Conservation (phyloP, 441 rosid species). For the Biscutella laevigata region DNA sequence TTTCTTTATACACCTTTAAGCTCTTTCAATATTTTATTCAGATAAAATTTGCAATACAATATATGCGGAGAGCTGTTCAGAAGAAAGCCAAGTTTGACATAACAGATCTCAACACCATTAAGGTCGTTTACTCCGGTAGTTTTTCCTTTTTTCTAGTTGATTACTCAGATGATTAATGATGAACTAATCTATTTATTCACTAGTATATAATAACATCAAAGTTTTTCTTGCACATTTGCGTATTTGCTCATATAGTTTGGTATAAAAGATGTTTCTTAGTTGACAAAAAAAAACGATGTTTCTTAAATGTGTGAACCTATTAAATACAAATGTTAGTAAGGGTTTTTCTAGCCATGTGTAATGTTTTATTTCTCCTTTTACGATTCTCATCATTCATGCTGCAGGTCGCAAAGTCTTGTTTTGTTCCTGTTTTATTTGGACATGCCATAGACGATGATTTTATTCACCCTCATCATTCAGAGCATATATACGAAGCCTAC, state of each 20-base stretch:
- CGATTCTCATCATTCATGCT: conserved; percentile 1
- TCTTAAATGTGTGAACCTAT: background rate
- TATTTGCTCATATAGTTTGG: background rate
- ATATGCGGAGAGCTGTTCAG: conserved; percentile 77
- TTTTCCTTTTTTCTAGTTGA: background rate
- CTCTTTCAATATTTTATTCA: conserved; percentile 28
- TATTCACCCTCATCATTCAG: conserved; percentile 86
- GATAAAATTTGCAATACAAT: conserved; percentile 93
- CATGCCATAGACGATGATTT: conserved; percentile 94
- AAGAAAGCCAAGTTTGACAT: conserved; percentile 93
- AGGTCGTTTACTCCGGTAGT: conserved; percentile 40
- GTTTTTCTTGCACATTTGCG: background rate
- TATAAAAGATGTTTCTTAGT: background rate
- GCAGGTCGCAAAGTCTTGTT: conserved; percentile 87
- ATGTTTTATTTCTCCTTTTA: background rate
- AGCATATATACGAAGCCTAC: conserved; percentile 76
- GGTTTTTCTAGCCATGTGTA: background rate
- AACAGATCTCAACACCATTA: conserved; percentile 61
- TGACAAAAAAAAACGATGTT: too few species aligned
- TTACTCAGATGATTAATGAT: background rate
- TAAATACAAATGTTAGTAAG: background rate
- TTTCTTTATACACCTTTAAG: background rate
- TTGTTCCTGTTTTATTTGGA: conserved; percentile 93
- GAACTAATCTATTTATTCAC: background rate
- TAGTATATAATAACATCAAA: background rate